phyloP scores from a whole-genome alignment of 2,329 filamentous ascomycete species.

The Cadophora sp. region DNA sequence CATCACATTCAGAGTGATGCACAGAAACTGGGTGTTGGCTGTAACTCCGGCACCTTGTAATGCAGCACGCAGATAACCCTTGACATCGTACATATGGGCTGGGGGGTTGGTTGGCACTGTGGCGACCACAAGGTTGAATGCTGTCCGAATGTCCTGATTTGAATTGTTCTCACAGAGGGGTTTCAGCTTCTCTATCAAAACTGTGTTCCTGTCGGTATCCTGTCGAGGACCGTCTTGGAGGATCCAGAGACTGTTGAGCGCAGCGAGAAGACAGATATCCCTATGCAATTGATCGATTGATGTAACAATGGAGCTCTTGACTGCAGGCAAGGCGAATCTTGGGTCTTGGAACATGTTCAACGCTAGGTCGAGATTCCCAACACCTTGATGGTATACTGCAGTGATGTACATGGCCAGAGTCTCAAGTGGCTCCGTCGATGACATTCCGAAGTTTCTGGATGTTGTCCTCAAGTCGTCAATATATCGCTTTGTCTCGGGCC shows the following conservation, averaged over 20 bases:
- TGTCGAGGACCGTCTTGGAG: constrained; percentile 66
- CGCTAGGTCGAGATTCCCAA: constrained; percentile 74
- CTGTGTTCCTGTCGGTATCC: constrained; percentile 63
- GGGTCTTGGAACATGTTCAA: constrained; percentile 69
- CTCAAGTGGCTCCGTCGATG: constrained; percentile 36
- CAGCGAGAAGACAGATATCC: constrained; percentile 70
- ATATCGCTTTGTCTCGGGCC: constrained; percentile 38
- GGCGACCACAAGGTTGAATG: constrained; percentile 78
- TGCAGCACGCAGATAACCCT: constrained; percentile 77
- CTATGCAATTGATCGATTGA: constrained; percentile 58
- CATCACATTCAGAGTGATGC: constrained; percentile 86
- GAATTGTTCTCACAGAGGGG: constrained; percentile 72
- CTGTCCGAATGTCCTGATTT: constrained; percentile 78
- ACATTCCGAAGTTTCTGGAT: constrained; percentile 34
- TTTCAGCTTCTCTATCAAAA: constrained; percentile 70
- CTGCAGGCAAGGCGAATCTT: constrained; percentile 58
- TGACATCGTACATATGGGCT: constrained; percentile 76
- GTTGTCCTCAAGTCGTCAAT: constrained; percentile 37
- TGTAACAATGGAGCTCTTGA: constrained; percentile 46
- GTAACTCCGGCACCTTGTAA: constrained; percentile 73
- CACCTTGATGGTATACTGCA: constrained; percentile 79
- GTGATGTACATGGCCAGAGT: constrained; percentile 64
- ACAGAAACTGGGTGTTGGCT: constrained; percentile 80
- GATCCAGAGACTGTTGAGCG: constrained; percentile 75
- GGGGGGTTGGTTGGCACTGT: constrained; percentile 67